Evolutionary conservation across 345 rosid species (phyloP).

Genomic region (Gossypium rotundifolium): DNA sequence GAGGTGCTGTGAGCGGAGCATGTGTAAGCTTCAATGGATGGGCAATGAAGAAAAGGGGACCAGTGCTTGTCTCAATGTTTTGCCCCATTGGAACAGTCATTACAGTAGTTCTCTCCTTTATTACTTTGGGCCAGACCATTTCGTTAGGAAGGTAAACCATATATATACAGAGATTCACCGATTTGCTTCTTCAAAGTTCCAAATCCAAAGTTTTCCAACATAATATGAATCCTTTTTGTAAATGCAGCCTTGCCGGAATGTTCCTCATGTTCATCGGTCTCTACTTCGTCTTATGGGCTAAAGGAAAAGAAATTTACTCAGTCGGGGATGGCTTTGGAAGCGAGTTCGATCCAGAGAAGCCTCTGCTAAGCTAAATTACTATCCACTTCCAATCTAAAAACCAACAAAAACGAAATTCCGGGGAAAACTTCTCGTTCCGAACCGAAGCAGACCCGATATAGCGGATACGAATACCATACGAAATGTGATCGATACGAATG

Average conservation of each 20-base stretch:
- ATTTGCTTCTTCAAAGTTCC: neutral
- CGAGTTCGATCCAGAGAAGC: slow-evolving; percentile 52
- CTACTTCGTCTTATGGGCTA: slow-evolving; percentile 86
- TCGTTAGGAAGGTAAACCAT: slow-evolving; percentile 58
- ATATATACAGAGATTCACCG: neutral
- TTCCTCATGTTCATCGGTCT: slow-evolving; percentile 71
- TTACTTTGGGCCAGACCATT: slow-evolving; percentile 56
- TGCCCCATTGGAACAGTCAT: slow-evolving; percentile 67
- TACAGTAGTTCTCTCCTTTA: slow-evolving; percentile 51
- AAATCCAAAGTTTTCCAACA: neutral
- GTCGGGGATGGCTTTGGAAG: slow-evolving; percentile 26
- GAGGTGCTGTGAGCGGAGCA: slow-evolving; percentile 58
- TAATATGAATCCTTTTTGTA: neutral
- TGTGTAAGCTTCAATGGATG: slow-evolving; percentile 84
- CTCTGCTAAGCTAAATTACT: slow-evolving; percentile 51
- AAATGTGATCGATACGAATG: neutral
- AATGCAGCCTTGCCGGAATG: slow-evolving; percentile 79
- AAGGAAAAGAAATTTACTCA: slow-evolving; percentile 59
- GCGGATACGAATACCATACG: neutral
- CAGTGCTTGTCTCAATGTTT: slow-evolving; percentile 81
- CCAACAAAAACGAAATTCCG: neutral
- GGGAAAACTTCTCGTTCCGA: neutral
- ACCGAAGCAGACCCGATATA: neutral
- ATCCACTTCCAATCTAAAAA: neutral
- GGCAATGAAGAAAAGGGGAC: slow-evolving; percentile 93